Evolutionary conservation across 2,329 filamentous ascomycete species (phyloP).

Genomic region (Penicillium sp.): DNA sequence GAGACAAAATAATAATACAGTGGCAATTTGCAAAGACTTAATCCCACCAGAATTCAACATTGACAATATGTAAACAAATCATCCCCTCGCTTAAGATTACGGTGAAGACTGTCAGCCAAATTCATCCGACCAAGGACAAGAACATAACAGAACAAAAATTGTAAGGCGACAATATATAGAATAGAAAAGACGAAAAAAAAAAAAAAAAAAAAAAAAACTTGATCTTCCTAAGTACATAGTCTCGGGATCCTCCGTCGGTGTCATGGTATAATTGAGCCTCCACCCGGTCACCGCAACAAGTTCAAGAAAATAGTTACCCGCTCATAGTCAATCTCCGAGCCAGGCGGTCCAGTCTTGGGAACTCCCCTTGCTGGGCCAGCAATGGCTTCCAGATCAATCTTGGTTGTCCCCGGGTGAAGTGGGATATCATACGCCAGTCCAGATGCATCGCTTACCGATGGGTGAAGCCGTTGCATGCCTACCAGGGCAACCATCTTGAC

Average conservation of each 20-base stretch:
- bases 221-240: not conserved
- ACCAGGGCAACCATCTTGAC: slow-evolving; percentile 78
- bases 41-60: not conserved
- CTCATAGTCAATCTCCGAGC: slow-evolving; percentile 71
- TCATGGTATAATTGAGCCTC: not conserved
- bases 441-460: slow-evolving; percentile 54
- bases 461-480: slow-evolving; percentile 66
- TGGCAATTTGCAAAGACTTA: not conserved
- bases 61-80: slow-evolving; percentile 5
- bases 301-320: slow-evolving; percentile 78
- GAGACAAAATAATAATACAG: not conserved
- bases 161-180: not conserved
- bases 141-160: not conserved
- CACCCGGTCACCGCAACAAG: slow-evolving; percentile 57
- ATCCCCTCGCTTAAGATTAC: slow-evolving; percentile 1
- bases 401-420: slow-evolving; percentile 74
- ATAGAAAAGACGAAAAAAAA: not conserved
- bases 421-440: slow-evolving; percentile 77
- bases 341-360: slow-evolving; percentile 60
- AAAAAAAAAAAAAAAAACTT: not conserved
- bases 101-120: not conserved
- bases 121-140: not conserved
- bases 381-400: slow-evolving; percentile 78
- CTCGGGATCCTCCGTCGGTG: not conserved
- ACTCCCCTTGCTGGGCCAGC: slow-evolving; percentile 69